phyloP scores from a whole-genome alignment of 2,329 filamentous ascomycete species.

The Ceratocystis smalleyi region DNA sequence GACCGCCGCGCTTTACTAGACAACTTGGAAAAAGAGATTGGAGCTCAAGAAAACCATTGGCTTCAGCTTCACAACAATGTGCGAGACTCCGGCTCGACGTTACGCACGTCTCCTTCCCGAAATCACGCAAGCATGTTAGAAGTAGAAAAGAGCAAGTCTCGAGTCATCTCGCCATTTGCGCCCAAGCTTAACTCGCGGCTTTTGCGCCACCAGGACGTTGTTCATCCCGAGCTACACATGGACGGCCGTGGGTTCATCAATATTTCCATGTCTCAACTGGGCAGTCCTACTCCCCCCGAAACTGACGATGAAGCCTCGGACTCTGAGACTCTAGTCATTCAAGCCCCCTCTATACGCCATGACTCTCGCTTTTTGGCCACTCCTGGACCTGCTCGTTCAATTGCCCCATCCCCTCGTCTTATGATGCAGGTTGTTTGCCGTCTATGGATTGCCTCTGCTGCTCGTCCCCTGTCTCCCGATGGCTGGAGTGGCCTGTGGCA shows the following conservation, averaged over 20 bases:
- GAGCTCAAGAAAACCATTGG: constrained; percentile 44
- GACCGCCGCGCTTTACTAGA: constrained; percentile 31
- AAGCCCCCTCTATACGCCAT: constrained; percentile 1
- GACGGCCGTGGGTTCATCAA: constrained; percentile 9
- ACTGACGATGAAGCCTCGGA: constrained; percentile 26
- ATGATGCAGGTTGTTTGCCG: constrained; percentile 15
- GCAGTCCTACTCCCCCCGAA: constrained; percentile 40
- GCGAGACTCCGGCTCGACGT: constrained; percentile 36
- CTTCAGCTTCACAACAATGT: constrained; percentile 39
- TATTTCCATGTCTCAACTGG: constrained; percentile 25
- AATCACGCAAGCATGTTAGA: constrained; percentile 1
- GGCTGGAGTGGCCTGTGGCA: constrained; percentile 14
- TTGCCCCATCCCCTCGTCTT: constrained; percentile 9
- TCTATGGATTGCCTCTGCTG: constrained; percentile 15
- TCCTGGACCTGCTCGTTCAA: not conserved
- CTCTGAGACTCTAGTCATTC: constrained; percentile 22
- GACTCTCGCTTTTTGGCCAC: not conserved
- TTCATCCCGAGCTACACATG: constrained; percentile 12
- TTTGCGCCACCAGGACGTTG: constrained; percentile 7
- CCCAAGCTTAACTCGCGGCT: constrained; percentile 7
- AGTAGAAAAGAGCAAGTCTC: not conserved
- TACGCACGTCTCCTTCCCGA: constrained; percentile 23
- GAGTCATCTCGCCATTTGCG: constrained; percentile 5
- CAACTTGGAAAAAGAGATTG: constrained; percentile 47
- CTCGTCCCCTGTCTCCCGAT: constrained; percentile 14